phyloP scores from a whole-genome alignment of 2,329 filamentous ascomycete species.

The Penicillium sp. region DNA sequence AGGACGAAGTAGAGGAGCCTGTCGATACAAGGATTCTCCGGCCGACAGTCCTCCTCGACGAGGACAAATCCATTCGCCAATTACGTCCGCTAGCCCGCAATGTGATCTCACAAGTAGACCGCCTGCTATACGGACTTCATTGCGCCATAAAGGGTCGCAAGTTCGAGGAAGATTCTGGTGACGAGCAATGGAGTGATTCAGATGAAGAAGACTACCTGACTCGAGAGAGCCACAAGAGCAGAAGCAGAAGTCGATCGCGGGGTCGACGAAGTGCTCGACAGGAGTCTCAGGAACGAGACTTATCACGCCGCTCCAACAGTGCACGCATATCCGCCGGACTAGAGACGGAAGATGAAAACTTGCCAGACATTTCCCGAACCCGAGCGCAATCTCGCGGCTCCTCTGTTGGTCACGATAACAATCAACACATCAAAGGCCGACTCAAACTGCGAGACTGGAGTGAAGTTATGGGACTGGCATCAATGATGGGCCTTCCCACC shows the following conservation, averaged over 20 bases:
- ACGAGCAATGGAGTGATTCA: slow-evolving; percentile 30
- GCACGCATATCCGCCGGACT: slow-evolving; percentile 6
- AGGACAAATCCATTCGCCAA: slow-evolving; percentile 50
- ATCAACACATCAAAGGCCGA: slow-evolving; percentile 12
- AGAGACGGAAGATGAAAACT: slow-evolving; percentile 4
- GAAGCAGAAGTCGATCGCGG: slow-evolving; percentile 22
- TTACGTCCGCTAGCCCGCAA: slow-evolving; percentile 69
- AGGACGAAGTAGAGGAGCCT: slow-evolving; percentile 19
- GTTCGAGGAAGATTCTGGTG: slow-evolving; percentile 25
- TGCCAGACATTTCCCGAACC: slow-evolving; percentile 11
- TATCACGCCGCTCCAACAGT: slow-evolving; percentile 10
- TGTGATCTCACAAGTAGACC: slow-evolving; percentile 67
- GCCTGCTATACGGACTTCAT: slow-evolving; percentile 68
- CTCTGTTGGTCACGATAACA: background rate
- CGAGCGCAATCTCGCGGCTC: slow-evolving; percentile 16
- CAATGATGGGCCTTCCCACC: slow-evolving; percentile 67
- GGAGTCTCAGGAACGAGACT: slow-evolving; percentile 8
- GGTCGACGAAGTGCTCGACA: slow-evolving; percentile 26
- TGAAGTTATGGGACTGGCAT: slow-evolving; percentile 75
- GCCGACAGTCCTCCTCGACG: slow-evolving; percentile 29
- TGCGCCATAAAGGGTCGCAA: slow-evolving; percentile 58
- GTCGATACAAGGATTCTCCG: slow-evolving; percentile 15
- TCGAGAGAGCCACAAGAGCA: slow-evolving; percentile 11
- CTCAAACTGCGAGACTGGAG: slow-evolving; percentile 70
- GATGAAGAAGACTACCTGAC: slow-evolving; percentile 19